Evolutionary conservation across 2,329 filamentous ascomycete species (phyloP), one percentile per base, ranked within the genome.

Genomic region (Diaporthe sp.): DNA sequence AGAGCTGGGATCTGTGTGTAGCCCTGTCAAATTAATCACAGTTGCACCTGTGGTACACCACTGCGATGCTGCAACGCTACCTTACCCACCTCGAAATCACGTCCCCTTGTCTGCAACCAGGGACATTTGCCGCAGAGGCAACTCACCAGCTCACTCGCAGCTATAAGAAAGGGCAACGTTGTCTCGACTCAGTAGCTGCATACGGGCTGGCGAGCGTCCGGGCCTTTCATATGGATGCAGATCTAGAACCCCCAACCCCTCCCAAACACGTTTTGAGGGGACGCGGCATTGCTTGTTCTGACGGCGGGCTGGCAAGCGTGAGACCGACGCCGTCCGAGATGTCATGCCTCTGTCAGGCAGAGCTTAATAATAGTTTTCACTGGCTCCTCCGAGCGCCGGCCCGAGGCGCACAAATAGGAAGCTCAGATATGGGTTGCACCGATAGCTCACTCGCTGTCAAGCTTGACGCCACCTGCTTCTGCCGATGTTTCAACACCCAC

Each of bases 121-220:
- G 44, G 22, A 51, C 42, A 50, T n/a, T n/a, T 9, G 30, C 22
- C 22, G 44, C 44, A 68, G 30, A 39, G 47, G 35, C 47, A 66
- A 30, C 47, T 37, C 47, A 51, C 63, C 47, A 68, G 15, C 63
- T 53, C 47, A 68, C 47, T 51, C 47, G 47, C 32, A 19, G 32
- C 63, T 47, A 65, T n/a, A n/a, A 42, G 9, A 35, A 39, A 53
- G 63, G 32, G 63, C 32, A 68, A 68, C 44, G 47, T 53, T 53
- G 35, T 63, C 55, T 61, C 42, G 55, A 50, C 42, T 68, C 53
- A 58, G 39, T 59, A 47, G 68, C 32, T 56, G 70, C 70, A 71
- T 37, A 47, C 56, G 56, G 30, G 44, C 25, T 42, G n/a, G 13
- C n/a, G 47, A 63, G 44, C 17, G 25, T 51, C 70, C 68, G 68